phyloP scores from a whole-genome alignment of 257 asterid genomes.

The Nemophila menziesii region DNA sequence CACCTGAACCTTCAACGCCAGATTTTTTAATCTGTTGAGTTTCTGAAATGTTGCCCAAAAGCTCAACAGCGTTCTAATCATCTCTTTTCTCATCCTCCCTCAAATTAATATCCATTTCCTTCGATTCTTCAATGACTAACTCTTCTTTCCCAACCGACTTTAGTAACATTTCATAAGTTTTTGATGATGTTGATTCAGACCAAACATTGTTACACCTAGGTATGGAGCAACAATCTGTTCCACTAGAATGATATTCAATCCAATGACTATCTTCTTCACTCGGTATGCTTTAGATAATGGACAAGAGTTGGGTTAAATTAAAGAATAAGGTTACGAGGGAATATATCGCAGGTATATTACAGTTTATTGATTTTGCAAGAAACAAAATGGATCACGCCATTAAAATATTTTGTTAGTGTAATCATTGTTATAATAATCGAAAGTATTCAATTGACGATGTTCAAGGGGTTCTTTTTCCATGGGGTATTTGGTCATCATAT shows the following conservation, averaged over 20 bases:
- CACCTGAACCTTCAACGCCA: conserved; percentile 23
- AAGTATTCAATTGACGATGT: no score
- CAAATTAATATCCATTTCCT: conserved; percentile 23
- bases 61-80: conserved; percentile 29
- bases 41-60: conserved; percentile 20
- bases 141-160: conserved; percentile 96
- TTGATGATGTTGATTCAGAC: conserved; percentile 99
- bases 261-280: conserved; percentile 96
- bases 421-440: no score
- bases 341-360: no score
- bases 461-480: no score
- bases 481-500: no score
- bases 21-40: conserved; percentile 20
- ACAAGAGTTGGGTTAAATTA: no score
- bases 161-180: conserved; percentile 92
- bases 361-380: no score
- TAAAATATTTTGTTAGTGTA: no score
- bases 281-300: no score
- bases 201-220: conserved; percentile 93
- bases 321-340: no score
- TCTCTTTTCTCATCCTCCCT: conserved; percentile 26
- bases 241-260: conserved; percentile 98
- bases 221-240: conserved; percentile 83
- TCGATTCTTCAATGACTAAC: conserved; percentile 52
- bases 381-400: no score